phyloP scores from a whole-genome alignment of 139 green algal species.

The Diplosphaera chodatii region DNA sequence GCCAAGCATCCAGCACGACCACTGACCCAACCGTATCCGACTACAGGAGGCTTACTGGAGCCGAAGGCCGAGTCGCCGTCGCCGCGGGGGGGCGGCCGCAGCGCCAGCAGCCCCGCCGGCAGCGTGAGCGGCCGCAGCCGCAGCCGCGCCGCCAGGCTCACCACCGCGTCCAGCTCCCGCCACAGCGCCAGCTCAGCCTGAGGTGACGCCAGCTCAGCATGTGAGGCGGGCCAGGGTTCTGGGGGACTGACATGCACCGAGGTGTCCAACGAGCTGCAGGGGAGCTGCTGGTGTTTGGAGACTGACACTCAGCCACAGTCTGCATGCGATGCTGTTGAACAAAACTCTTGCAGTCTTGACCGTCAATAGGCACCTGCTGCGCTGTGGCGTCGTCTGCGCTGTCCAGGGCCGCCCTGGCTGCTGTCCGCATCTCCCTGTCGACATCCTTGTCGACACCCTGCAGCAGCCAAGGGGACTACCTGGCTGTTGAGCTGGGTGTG shows the following conservation, averaged over 20 bases:
- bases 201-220: not conserved
- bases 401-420: not conserved
- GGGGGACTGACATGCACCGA: no score
- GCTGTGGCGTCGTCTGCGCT: not conserved
- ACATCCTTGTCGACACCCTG: not conserved
- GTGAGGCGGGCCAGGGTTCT: no score
- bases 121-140: conserved; percentile 7
- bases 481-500: no score
- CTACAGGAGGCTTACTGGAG: not conserved
- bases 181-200: conserved; percentile 13
- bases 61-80: not conserved
- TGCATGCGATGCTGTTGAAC: no score
- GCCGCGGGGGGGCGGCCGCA: conserved; percentile 17
- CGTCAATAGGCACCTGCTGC: not conserved
- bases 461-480: no score
- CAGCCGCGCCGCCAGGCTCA: conserved; percentile 17
- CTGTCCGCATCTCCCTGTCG: not conserved
- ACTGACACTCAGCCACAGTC: no score
- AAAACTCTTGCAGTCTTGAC: no score
- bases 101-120: conserved; percentile 31
- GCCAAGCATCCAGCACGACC: no score
- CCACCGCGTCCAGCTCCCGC: conserved; percentile 34
- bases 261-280: no score
- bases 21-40: no score
- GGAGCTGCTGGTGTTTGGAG: no score